Base-by-base conservation (phyloP, 331 rosid genomes). In the Saraca asoca region DNA sequence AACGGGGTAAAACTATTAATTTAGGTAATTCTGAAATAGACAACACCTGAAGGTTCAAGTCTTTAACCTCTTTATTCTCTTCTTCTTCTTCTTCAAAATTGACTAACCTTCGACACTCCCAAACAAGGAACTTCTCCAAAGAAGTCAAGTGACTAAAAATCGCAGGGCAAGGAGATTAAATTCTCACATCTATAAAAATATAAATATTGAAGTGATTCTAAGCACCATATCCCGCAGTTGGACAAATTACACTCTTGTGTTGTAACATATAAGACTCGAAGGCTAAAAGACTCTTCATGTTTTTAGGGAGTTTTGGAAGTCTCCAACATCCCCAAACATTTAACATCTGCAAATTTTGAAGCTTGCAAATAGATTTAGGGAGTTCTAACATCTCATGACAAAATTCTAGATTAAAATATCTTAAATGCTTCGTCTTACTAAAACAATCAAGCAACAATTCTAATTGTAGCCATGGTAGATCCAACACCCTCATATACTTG, bases 401-500 rank as follows among this genome's bases (percentile, higher is more conserved):
- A 24, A 1, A 24, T 2, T 1, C 0, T 12, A 81, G 49, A 58
- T 74, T 17, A 12, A 81, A 75, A 56, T 42, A 74, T 58, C 80
- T 78, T 77, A 81, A 62, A 65, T 73, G 78, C 42, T 52, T 64
- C 72, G 77, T 42, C 7, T 20, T 69, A 24, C 57, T 17, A 16
- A 80, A 76, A 41, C 79, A 68, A n/a, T 29, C 58, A 2, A 81
- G 70, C 52, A 80, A 58, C 10, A 18, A 37, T 42, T 44, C 50
- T 29, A 64, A 16, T 9, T 64, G 24, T 17, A 63, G 68, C 5
- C 66, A 16, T 12, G 9, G 29, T 9, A 80, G 1, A 64, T 68
- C 62, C 58, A 80, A 70, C 64, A 68, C 65, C 42, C 74, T 64
- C 2, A 80, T 44, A 62, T 57, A 72, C 67, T 74, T 76, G 51